Base-by-base conservation (phyloP, 1,284 basidiomycete genomes). In the Irpex sp. region DNA sequence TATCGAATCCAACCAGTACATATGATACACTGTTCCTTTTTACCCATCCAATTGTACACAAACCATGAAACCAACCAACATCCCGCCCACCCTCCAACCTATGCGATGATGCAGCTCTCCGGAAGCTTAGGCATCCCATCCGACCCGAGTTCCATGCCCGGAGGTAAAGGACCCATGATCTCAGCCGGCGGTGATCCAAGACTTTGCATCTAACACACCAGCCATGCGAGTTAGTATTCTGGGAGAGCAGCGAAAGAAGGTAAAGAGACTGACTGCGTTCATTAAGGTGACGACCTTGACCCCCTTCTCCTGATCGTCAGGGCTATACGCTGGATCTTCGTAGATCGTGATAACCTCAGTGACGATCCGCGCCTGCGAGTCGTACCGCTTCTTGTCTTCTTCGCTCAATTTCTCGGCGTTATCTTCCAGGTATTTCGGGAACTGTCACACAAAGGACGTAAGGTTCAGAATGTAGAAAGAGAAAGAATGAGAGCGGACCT, bases 101-200 rank as follows among this genome's bases (percentile, higher is more conserved):
- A 78, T 40, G 68, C 67, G 61, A 88, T 76, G 8, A 74, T 74
- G 68, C 88, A 89, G 1, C 75, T 78, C 0, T 84, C 85, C 3
- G 82, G 83, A 11, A 85, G 63, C 57, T 84, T 77, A 5, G 88
- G 85, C 56, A 85, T 69, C 0, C 86, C 85, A 58, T 91, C 87
- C 2, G 79, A 56, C 0, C 83, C 83, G 36, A 88, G 68, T 8
- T 80, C 85, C 60, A 92, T 78, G 19, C 91, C 94, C 3, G 93
- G 85, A 0, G 96, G 96, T 68, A 98, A 82, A 4, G 93, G 89
- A 1, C 96, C 97, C 87, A 97, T 94, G 61, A 98, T 87, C 73
- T 96, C 94, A 58, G 87, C 77, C 0, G 96, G 96, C 0, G 96
- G 96, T 9, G 93, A 87, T 2, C 97, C 96, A 64, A 90, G 83